phyloP scores from a whole-genome alignment of 2,329 filamentous ascomycete species.

The Penicillium sclerotigenum region DNA sequence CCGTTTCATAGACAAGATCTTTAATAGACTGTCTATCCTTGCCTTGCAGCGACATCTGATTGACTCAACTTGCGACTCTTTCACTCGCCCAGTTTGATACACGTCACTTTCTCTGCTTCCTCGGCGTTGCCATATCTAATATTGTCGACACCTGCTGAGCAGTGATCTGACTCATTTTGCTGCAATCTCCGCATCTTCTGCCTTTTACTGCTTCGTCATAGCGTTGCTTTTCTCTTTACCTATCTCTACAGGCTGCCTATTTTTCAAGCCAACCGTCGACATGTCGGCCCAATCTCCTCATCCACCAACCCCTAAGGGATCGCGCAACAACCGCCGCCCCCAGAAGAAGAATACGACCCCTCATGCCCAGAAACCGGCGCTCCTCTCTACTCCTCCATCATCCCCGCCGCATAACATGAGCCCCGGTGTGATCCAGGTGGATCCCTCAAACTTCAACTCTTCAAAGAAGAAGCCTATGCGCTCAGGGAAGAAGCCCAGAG shows the following conservation, averaged over 20 bases:
- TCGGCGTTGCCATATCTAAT: slow-evolving; percentile 28
- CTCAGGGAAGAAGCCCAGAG: slow-evolving; percentile 37
- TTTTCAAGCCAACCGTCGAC: slow-evolving; percentile 47
- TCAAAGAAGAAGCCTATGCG: slow-evolving; percentile 39
- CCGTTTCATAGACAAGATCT: slow-evolving; percentile 5
- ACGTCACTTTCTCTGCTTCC: slow-evolving; percentile 15
- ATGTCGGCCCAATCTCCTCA: slow-evolving; percentile 47
- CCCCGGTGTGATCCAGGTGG: slow-evolving; percentile 28
- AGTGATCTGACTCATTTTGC: slow-evolving; percentile 27
- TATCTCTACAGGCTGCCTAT: slow-evolving; percentile 46
- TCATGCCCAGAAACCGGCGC: slow-evolving; percentile 27
- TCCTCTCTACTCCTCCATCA: slow-evolving; percentile 36
- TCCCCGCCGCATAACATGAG: slow-evolving; percentile 36
- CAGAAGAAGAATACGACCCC: slow-evolving; percentile 38
- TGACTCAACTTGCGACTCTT: slow-evolving; percentile 11
- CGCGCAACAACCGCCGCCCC: slow-evolving; percentile 37
- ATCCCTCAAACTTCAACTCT: slow-evolving; percentile 30
- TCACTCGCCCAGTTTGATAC: slow-evolving; percentile 5
- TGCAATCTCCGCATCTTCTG: slow-evolving; percentile 20
- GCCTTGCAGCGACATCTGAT: slow-evolving; percentile 5
- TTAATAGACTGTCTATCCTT: slow-evolving; percentile 6
- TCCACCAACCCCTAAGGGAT: slow-evolving; percentile 39
- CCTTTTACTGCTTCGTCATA: slow-evolving; percentile 18
- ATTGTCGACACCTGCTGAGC: slow-evolving; percentile 35
- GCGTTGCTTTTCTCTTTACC: slow-evolving; percentile 25